These are phyloP conservation scores for Royoungia palumana DNA, from an alignment of 768 basidiomycete genomes.

Conservation along the genomic window DNA sequence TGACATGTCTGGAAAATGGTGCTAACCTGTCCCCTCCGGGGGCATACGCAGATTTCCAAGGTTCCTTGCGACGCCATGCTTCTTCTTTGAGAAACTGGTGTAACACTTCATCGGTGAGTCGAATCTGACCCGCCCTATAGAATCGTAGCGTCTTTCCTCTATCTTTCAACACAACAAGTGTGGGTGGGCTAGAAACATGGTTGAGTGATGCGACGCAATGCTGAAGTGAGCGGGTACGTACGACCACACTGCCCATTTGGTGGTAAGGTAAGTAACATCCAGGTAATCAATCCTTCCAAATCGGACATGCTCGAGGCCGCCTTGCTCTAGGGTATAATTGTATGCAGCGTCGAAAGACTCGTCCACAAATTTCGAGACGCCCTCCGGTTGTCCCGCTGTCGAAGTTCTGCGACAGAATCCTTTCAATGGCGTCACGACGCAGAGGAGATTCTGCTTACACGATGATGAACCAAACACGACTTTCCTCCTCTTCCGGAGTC, in stretches of 20 bases:
- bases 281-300: constrained; percentile 89
- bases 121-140: constrained; percentile 61
- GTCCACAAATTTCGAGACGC: constrained; percentile 69
- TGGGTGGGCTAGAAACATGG: constrained; percentile 58
- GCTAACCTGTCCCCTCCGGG: constrained; percentile 75
- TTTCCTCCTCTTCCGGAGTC: constrained; percentile 57
- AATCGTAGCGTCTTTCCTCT: constrained; percentile 81
- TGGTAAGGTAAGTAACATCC: constrained; percentile 77
- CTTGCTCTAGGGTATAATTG: constrained; percentile 55
- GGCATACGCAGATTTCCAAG: constrained; percentile 66
- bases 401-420: constrained; percentile 48
- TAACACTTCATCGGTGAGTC: constrained; percentile 56
- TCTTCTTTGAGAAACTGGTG: constrained; percentile 66
- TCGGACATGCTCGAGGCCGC: constrained; percentile 66
- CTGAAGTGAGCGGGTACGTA: constrained; percentile 36
- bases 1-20: not conserved
- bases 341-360: constrained; percentile 71
- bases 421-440: not conserved
- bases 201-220: not conserved
- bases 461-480: constrained; percentile 74
- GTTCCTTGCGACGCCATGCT: constrained; percentile 56
- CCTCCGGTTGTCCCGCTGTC: constrained; percentile 56
- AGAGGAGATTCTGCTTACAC: constrained; percentile 49
- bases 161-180: constrained; percentile 65
- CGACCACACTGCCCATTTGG: constrained; percentile 86